Base-by-base conservation (phyloP, 441 rosid genomes). In the Euphorbia neoarborescens region DNA sequence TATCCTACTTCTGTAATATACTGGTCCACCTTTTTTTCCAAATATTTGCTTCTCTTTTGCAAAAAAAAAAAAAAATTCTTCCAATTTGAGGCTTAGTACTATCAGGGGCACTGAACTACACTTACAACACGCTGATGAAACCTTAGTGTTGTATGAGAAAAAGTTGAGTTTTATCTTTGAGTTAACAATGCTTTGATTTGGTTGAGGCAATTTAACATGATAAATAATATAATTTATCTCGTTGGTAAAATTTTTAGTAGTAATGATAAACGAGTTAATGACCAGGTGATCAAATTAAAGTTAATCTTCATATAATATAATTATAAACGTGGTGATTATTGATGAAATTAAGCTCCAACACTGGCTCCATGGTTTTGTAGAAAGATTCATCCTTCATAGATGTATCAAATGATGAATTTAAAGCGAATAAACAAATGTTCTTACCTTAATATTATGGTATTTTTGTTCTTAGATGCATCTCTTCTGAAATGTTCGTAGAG, bases 391-490 rank as follows among this genome's bases (percentile, higher is more conserved):
- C 50, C 40, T 59, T 44, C 2, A 24, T 40, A n/a, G 22, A 20
- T 20, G 5, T 19, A 44, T 5, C 8, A 10, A 27, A 25, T 15
- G 12, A 19, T 34, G n/a, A 53, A 71, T 51, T 32, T 40, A 40
- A 3, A 5, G 27, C 24, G 27, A 50, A 35, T 9, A 20, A 35
- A 51, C 35, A 17, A 34, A 9, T 32, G 9, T 54, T 73, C 73
- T 38, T 56, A 53, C 57, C 61, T 73, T 9, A 57, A 58, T 59
- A 66, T 25, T 48, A 65, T 77, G 72, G n/a, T n/a, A n/a, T n/a
- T n/a, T n/a, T n/a, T n/a, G n/a, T n/a, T n/a, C n/a, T n/a, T n/a
- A n/a, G n/a, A n/a, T n/a, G n/a, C n/a, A n/a, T n/a, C n/a, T n/a
- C n/a, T n/a, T n/a, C n/a, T n/a, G n/a, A n/a, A n/a, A n/a, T n/a